Conservation (phyloP, 106 monocot species). For the Apostasia ramifera region DNA sequence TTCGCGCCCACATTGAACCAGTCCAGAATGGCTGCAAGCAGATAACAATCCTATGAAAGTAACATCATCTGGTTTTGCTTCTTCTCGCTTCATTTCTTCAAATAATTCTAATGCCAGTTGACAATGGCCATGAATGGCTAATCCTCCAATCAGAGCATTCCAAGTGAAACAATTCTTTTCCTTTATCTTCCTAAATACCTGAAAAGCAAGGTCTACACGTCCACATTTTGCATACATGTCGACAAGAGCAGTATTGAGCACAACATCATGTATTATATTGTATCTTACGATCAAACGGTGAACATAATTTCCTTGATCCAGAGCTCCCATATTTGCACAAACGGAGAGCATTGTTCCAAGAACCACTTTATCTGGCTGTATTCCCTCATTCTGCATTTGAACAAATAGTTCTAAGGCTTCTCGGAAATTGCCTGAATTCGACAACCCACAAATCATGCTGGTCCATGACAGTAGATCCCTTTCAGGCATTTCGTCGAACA, state of each 20-base stretch:
- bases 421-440: background rate
- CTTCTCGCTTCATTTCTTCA: constrained; percentile 17
- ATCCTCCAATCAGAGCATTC: constrained; percentile 28
- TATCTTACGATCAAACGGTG: constrained; percentile 11
- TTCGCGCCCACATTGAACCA: constrained; percentile 20
- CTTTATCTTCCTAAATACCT: constrained; percentile 20
- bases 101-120: constrained; percentile 16
- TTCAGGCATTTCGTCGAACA: constrained; percentile 18
- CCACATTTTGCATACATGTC: constrained; percentile 83
- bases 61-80: constrained; percentile 14
- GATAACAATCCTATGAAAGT: constrained; percentile 29
- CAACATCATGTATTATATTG: constrained; percentile 17
- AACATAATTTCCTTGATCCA: constrained; percentile 28
- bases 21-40: constrained; percentile 28
- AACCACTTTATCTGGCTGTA: constrained; percentile 11
- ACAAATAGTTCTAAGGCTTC: constrained; percentile 20
- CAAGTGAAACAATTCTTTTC: constrained; percentile 25
- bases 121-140: constrained; percentile 24
- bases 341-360: constrained; percentile 20
- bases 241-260: constrained; percentile 28
- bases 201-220: constrained; percentile 13
- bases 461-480: constrained; percentile 22
- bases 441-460: constrained; percentile 16
- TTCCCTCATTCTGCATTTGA: constrained; percentile 9
- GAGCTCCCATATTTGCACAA: constrained; percentile 21